Conservation (phyloP, 2,329 filamentous ascomycete genomes). For the Colletotrichum eleusines region DNA sequence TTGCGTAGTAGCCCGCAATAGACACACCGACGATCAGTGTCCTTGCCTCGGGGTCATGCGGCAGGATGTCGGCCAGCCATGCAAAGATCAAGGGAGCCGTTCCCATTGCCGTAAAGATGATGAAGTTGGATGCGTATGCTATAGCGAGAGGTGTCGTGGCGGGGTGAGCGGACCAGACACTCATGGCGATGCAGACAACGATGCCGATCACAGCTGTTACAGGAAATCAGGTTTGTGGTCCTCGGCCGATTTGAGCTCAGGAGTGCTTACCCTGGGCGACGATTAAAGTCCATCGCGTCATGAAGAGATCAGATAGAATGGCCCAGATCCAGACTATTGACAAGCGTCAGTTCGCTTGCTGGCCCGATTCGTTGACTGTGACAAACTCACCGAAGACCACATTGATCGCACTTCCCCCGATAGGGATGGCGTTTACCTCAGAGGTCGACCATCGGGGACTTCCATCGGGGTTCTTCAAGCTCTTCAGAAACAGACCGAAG, state of each 20-base stretch:
- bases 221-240: background rate
- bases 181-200: slow-evolving; percentile 64
- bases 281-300: slow-evolving; percentile 64
- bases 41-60: slow-evolving; percentile 62
- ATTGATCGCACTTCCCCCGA: slow-evolving; percentile 36
- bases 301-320: slow-evolving; percentile 61
- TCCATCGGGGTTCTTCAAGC: slow-evolving; percentile 42
- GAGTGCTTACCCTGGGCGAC: slow-evolving; percentile 55
- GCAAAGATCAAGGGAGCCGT: slow-evolving; percentile 65
- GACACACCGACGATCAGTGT: slow-evolving; percentile 62
- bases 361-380: too few species aligned
- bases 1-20: slow-evolving; percentile 63
- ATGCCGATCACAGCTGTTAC: slow-evolving; percentile 56
- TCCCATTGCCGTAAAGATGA: slow-evolving; percentile 60
- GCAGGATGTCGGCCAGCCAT: slow-evolving; percentile 62
- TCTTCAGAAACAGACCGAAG: slow-evolving; percentile 35
- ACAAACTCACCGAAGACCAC: slow-evolving; percentile 40
- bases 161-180: slow-evolving; percentile 63
- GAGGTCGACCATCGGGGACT: slow-evolving; percentile 33
- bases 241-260: background rate
- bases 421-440: slow-evolving; percentile 35
- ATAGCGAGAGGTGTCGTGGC: slow-evolving; percentile 55
- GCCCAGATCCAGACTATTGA: slow-evolving; percentile 65
- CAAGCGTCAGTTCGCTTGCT: slow-evolving; percentile 5
- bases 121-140: slow-evolving; percentile 65